Evolutionary conservation across 169 alveolate species (phyloP), one percentile per base, ranked within the genome.

Genomic region (Cryptosporidium sp.): DNA sequence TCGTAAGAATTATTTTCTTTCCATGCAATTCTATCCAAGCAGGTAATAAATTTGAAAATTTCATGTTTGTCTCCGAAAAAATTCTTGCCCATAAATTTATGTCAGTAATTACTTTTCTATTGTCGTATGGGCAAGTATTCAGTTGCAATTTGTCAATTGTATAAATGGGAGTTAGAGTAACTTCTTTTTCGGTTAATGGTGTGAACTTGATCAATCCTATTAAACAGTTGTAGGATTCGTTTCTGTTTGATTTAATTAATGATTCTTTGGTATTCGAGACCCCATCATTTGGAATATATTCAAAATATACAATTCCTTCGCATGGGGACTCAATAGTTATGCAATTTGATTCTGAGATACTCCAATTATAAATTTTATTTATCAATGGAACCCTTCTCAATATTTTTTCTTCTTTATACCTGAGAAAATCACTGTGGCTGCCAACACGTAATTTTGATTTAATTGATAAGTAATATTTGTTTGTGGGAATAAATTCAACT

Each of bases 1-100:
- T 31, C 14, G 89, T 80, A 41, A 80, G 55, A 29, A 80, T 65
- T 26, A 80, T 48, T 48, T 65, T 80, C 41, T 62, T 59, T 41
- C 89, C 89, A 7, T 80, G 89, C 23, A 80, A n/a, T 50, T 80
- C 89, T 7, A 26, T n/a, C 89, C 89, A 80, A 18, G 14, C 23
- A 26, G 89, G 68, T 29, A 65, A 61, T n/a, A 45, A 14, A 33
- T 59, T 39, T 6, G 45, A 23, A n/a, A 33, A 52, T 4, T 37
- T 51, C 5, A 3, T 59, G 43, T 55, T 73, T 23, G 29, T 14
- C 18, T 43, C n/a, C 1, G 35, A 59, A 58, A 67, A 59, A 12
- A 80, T 9, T 14, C 39, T 21, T n/a, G 39, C 43, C 89, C 89
- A 80, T 37, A 45, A 16, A 26, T 23, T 3, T 41, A 7, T 41